Percentiles rank a stretch among this genome's conserved stretches.
Conservation (phyloP, 805 yeast species). For the Lipomyces oligophaga region DNA sequence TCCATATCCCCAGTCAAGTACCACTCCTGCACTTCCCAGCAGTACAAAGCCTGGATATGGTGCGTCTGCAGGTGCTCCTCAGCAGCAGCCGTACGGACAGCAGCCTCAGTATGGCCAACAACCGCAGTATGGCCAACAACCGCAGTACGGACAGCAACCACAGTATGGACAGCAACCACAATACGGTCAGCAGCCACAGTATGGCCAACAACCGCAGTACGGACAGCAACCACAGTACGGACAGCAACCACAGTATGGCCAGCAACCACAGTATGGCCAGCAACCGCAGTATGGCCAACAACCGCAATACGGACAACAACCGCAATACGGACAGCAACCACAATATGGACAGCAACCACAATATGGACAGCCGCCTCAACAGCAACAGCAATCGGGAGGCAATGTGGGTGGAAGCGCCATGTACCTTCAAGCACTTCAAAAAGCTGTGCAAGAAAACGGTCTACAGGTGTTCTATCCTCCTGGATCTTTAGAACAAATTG, state of each 20-base stretch:
- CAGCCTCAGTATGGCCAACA: slow-evolving; percentile 11
- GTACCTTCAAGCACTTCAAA: slow-evolving; percentile 25
- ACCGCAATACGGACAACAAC: slow-evolving; percentile 16
- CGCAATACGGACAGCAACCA: slow-evolving; percentile 19
- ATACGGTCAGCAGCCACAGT: slow-evolving; percentile 16
- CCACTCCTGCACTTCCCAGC: slow-evolving; percentile 10
- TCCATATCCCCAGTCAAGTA: slow-evolving; percentile 14
- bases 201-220: slow-evolving; percentile 9
- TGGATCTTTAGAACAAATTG: slow-evolving; percentile 33
- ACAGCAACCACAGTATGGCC: slow-evolving; percentile 18
- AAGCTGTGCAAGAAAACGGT: slow-evolving; percentile 33
- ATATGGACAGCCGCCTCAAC: slow-evolving; percentile 3
- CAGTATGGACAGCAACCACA: slow-evolving; percentile 11
- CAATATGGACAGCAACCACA: slow-evolving; percentile 21
- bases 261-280: slow-evolving; percentile 14
- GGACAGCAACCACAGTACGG: slow-evolving; percentile 19
- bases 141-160: slow-evolving; percentile 9
- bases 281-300: slow-evolving; percentile 22
- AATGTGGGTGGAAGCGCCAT: slow-evolving; percentile 14
- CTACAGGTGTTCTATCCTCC: slow-evolving; percentile 35
- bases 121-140: slow-evolving; percentile 15
- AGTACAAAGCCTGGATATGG: slow-evolving; percentile 17
- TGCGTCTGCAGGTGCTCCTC: slow-evolving; percentile 12
- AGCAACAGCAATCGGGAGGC: slow-evolving; percentile 12
- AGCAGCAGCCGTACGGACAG: slow-evolving; percentile 17